A percentile compares a stretch with the other conserved stretches of the same genome.
Evolutionary conservation across 257 asterid genomes (phyloP).

Genomic region (Penstemon davidsonii): DNA sequence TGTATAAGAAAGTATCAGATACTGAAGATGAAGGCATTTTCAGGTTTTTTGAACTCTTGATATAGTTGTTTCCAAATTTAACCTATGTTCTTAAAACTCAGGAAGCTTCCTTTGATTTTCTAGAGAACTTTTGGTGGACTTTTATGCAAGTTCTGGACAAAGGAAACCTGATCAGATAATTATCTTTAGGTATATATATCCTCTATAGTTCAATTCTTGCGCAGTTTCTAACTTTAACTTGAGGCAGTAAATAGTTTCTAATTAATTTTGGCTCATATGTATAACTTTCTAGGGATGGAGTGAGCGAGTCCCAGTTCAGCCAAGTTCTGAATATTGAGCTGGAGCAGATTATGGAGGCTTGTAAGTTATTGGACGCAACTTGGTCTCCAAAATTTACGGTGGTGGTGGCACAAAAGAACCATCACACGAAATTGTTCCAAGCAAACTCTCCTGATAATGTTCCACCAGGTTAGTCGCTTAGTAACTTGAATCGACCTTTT

Average conservation of each 20-base stretch:
- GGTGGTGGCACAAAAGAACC: constrained; percentile 72
- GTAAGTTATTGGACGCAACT: constrained; percentile 45
- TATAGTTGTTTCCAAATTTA: background rate
- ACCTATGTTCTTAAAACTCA: background rate
- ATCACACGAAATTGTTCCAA: constrained; percentile 70
- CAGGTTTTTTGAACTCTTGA: constrained; percentile 36
- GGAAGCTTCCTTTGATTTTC: constrained; percentile 4
- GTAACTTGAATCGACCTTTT: background rate
- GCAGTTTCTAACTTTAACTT: too few species aligned
- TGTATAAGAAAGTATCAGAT: constrained; percentile 43
- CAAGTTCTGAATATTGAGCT: constrained; percentile 72
- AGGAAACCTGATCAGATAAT: constrained; percentile 61
- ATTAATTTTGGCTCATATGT: background rate
- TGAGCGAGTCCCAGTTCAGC: constrained; percentile 72
- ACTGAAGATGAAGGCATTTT: constrained; percentile 54
- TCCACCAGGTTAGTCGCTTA: constrained; percentile 51
- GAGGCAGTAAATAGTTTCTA: background rate
- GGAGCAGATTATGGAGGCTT: constrained; percentile 70
- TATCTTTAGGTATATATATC: constrained; percentile 55
- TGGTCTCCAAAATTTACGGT: constrained; percentile 68
- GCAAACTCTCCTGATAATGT: constrained; percentile 52
- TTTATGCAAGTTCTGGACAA: constrained; percentile 36
- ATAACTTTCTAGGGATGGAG: constrained; percentile 58
- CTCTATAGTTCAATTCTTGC: too few species aligned
- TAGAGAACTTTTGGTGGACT: constrained; percentile 65